A percentile compares a stretch with the other conserved stretches of the same genome.
These are phyloP conservation scores for Suhomyces taliae DNA, from an alignment of 1,139 yeast species.

Conservation along the genomic window DNA sequence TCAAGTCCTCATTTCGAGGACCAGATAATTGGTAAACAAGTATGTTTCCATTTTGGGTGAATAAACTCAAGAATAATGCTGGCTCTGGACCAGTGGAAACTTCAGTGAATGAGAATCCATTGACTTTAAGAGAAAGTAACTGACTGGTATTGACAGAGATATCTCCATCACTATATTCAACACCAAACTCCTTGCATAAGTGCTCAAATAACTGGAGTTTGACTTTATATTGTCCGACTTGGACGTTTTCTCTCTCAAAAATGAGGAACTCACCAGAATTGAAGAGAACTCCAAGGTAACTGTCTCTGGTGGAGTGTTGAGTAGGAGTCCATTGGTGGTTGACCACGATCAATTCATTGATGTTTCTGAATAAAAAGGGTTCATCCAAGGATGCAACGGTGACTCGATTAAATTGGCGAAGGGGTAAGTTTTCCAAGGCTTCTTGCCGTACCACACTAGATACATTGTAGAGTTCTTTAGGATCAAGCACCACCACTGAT, in stretches of 20 bases:
- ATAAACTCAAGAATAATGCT: conserved; percentile 16
- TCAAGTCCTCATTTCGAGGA: conserved; percentile 11
- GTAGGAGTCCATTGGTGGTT: conserved; percentile 39
- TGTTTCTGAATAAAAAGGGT: conserved; percentile 29
- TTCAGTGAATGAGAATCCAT: conserved; percentile 29
- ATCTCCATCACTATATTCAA: conserved; percentile 14
- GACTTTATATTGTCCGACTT: conserved; percentile 25
- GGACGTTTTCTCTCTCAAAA: conserved; percentile 27
- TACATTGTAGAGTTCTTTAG: conserved; percentile 31
- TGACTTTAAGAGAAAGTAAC: conserved; percentile 26
- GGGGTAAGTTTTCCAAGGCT: conserved; percentile 27
- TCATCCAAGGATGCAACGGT: conserved; percentile 30
- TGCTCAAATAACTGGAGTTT: conserved; percentile 29
- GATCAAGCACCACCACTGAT: conserved; percentile 21
- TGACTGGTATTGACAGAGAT: conserved; percentile 15
- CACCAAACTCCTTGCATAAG: conserved; percentile 23
- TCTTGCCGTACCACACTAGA: conserved; percentile 31
- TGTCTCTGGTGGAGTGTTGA: conserved; percentile 25
- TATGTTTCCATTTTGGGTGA: conserved; percentile 19
- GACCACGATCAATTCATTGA: conserved; percentile 36
- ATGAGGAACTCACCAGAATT: conserved; percentile 43
- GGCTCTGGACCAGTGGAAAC: conserved; percentile 13
- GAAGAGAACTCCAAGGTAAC: conserved; percentile 35
- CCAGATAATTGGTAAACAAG: conserved; percentile 21
- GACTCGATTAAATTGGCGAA: conserved; percentile 30